phyloP scores from a whole-genome alignment of 1,284 basidiomycete genomes.

The Trametes polyzona region DNA sequence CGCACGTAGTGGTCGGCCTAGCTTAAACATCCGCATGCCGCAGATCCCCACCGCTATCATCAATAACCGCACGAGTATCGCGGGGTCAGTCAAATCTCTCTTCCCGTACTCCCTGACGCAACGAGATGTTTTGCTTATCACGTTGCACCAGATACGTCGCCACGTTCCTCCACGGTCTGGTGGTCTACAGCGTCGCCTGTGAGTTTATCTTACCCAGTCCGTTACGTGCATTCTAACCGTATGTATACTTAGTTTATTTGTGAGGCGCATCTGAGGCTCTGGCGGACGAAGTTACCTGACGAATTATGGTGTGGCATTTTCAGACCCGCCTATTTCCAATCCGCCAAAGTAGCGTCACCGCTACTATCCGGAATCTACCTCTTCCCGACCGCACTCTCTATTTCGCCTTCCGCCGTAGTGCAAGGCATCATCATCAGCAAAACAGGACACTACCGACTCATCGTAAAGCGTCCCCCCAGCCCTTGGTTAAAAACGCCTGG shows the following conservation, averaged over 20 bases:
- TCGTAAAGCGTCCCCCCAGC: conserved; percentile 4
- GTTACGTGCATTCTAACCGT: conserved; percentile 1
- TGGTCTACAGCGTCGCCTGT: conserved; percentile 32
- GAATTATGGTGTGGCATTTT: not conserved
- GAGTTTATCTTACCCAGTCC: conserved; percentile 4
- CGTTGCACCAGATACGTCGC: conserved; percentile 15
- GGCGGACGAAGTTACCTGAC: not conserved
- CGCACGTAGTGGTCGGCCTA: not conserved
- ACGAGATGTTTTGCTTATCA: not conserved
- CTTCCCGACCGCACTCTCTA: conserved; percentile 5
- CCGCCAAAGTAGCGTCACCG: not conserved
- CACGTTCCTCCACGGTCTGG: conserved; percentile 38
- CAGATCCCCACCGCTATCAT: conserved; percentile 36
- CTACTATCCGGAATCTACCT: conserved; percentile 8
- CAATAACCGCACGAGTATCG: conserved; percentile 36
- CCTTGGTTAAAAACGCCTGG: too few species aligned
- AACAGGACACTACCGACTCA: conserved; percentile 20
- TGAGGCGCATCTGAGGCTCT: not conserved
- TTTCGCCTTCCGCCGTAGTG: conserved; percentile 10
- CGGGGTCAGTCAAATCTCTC: conserved; percentile 28
- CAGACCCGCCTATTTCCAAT: conserved; percentile 23
- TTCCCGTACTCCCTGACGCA: too few species aligned
- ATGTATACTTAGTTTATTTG: conserved; percentile 5
- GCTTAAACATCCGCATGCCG: not conserved
- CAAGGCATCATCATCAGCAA: conserved; percentile 19